Conservation (phyloP, 1,284 basidiomycete genomes). For the Fereydounia khargensis region DNA sequence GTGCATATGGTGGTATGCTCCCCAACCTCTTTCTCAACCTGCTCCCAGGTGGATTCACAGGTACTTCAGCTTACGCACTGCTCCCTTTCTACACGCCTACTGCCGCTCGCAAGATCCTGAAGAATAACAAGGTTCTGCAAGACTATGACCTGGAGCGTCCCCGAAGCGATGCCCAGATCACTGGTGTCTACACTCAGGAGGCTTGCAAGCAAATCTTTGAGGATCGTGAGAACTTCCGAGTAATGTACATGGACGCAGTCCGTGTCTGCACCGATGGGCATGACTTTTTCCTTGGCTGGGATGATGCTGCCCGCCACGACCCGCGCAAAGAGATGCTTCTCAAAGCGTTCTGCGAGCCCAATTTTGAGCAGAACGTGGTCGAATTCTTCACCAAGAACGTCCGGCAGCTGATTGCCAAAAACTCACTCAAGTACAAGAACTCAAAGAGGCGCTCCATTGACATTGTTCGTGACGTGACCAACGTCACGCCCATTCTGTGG, state of each 20-base stretch:
- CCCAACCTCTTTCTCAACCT: conserved; percentile 68
- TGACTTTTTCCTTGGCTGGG: conserved; percentile 14
- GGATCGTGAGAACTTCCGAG: conserved; percentile 47
- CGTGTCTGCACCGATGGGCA: not conserved
- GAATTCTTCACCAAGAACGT: conserved; percentile 60
- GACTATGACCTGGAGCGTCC: conserved; percentile 61
- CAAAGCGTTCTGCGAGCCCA: conserved; percentile 10
- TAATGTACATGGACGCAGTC: conserved; percentile 9
- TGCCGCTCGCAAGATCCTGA: conserved; percentile 63
- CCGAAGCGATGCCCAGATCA: conserved; percentile 24
- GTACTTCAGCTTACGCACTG: conserved; percentile 70
- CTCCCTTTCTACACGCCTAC: conserved; percentile 75
- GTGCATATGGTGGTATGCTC: conserved; percentile 60
- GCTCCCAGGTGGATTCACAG: conserved; percentile 61
- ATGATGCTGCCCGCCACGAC: conserved; percentile 9
- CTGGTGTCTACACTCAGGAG: conserved; percentile 62
- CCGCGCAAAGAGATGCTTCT: conserved; percentile 1
- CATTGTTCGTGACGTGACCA: conserved; percentile 70
- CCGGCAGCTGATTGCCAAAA: conserved; percentile 62
- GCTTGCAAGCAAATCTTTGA: conserved; percentile 59
- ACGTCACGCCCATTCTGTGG: conserved; percentile 67
- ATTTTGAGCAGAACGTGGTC: conserved; percentile 12
- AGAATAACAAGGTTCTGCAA: conserved; percentile 62
- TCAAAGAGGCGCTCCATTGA: conserved; percentile 65
- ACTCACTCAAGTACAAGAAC: conserved; percentile 65